Conservation (phyloP, 2,329 filamentous ascomycete genomes). For the Penicillium sumatraense region DNA sequence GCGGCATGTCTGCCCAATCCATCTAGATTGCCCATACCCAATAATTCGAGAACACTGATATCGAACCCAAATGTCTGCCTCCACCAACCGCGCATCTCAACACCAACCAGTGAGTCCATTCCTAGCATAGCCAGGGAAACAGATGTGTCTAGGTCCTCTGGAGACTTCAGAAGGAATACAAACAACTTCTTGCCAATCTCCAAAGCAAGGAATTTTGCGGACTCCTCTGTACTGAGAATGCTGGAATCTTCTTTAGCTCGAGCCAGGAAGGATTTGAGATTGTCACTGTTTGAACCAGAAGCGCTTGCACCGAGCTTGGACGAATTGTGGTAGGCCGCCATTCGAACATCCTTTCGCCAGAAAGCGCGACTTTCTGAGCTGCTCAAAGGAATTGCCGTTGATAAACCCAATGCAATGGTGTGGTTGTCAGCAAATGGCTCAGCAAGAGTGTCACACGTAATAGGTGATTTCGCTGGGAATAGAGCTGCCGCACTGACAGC, state of each 20-base stretch:
- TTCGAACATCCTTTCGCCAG: slow-evolving; percentile 5
- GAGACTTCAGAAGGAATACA: slow-evolving; percentile 19
- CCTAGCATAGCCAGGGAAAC: slow-evolving; percentile 25
- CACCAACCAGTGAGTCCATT: slow-evolving; percentile 35
- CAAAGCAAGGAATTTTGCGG: slow-evolving; percentile 12
- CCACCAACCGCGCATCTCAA: slow-evolving; percentile 35
- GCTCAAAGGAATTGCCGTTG: background rate
- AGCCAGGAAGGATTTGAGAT: slow-evolving; percentile 8
- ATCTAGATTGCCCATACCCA: slow-evolving; percentile 20
- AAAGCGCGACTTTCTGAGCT: background rate
- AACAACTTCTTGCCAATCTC: slow-evolving; percentile 28
- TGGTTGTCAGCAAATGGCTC: background rate
- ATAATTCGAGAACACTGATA: slow-evolving; percentile 31
- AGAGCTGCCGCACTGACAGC: slow-evolving; percentile 3
- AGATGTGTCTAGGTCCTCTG: slow-evolving; percentile 25
- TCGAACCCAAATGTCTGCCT: slow-evolving; percentile 23
- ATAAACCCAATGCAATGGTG: background rate
- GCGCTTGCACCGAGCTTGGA: background rate
- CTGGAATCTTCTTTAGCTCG: slow-evolving; percentile 2
- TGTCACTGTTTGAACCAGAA: background rate
- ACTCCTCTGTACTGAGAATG: background rate
- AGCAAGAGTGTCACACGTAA: background rate
- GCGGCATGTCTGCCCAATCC: slow-evolving; percentile 17
- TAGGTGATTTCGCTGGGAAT: background rate
- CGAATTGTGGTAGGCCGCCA: slow-evolving; percentile 3